phyloP scores from a whole-genome alignment of 352 stramenopile species.

The Achlya hypogyna region DNA sequence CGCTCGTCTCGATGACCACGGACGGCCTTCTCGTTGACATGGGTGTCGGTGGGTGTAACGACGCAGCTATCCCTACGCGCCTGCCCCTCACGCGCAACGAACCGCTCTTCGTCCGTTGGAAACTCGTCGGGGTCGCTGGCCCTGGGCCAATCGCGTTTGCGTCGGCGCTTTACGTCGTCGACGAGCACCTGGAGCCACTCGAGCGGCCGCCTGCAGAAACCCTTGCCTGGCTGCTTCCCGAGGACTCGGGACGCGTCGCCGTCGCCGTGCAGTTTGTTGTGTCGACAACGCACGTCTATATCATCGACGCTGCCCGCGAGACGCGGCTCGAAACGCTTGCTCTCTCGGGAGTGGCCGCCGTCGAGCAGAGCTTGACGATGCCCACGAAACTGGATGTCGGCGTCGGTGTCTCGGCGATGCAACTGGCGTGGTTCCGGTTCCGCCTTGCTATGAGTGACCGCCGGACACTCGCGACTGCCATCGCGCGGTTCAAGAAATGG shows the following conservation, averaged over 20 bases:
- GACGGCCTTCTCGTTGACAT: conserved; percentile 60
- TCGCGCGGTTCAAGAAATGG: conserved; percentile 2
- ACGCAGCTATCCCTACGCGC: conserved; percentile 23
- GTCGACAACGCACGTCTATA: conserved; percentile 40
- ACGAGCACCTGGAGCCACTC: conserved; percentile 22
- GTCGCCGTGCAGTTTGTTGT: conserved; percentile 41
- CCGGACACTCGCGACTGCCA: conserved; percentile 27
- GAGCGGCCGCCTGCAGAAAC: conserved; percentile 24
- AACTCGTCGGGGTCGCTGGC: conserved; percentile 55
- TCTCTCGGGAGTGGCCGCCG: conserved; percentile 40
- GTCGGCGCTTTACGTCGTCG: conserved; percentile 46
- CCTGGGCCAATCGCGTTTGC: conserved; percentile 47
- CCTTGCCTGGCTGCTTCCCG: conserved; percentile 27
- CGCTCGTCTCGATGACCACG: conserved; percentile 62
- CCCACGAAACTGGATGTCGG: conserved; percentile 54
- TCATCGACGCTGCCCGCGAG: conserved; percentile 36
- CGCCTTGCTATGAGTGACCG: conserved; percentile 42
- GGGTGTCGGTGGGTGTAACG: conserved; percentile 21
- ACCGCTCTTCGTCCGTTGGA: conserved; percentile 45
- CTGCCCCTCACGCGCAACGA: conserved; percentile 59
- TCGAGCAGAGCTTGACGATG: conserved; percentile 63
- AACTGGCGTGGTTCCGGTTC: conserved; percentile 49
- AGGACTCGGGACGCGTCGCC: conserved; percentile 25
- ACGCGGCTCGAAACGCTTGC: conserved; percentile 35
- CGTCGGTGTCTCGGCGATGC: conserved; percentile 23